phyloP scores from a whole-genome alignment of 345 rosid species.

The Bretschneidera sinensis region DNA sequence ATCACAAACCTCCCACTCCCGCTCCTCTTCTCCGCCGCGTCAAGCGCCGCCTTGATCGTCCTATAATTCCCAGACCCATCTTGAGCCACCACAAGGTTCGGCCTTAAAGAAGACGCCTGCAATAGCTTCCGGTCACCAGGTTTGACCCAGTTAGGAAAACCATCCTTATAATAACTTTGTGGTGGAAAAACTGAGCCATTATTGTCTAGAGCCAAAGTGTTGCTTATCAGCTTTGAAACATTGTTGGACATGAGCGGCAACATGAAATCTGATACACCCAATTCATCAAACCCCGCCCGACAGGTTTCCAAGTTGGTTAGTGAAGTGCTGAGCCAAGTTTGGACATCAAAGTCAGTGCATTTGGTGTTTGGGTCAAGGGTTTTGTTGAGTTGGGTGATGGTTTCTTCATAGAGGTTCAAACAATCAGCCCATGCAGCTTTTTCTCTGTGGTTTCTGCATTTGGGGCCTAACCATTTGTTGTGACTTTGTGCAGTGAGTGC shows the following conservation, averaged over 20 bases:
- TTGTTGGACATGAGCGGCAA: conserved; percentile 60
- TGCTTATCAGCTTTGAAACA: conserved; percentile 58
- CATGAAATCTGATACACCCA: conserved; percentile 44
- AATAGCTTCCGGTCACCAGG: conserved; percentile 60
- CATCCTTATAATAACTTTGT: conserved; percentile 25
- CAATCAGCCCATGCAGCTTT: conserved; percentile 88
- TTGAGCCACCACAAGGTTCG: conserved; percentile 68
- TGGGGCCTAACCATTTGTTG: conserved; percentile 43
- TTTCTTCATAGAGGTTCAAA: conserved; percentile 47
- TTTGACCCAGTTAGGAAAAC: conserved; percentile 67
- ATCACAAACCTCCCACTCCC: conserved; percentile 66
- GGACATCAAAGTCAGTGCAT: conserved; percentile 58
- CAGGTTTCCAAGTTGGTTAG: conserved; percentile 76
- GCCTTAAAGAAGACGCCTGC: conserved; percentile 28
- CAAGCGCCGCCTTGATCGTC: conserved; percentile 59
- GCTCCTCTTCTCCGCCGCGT: conserved; percentile 50
- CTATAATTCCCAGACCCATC: conserved; percentile 59
- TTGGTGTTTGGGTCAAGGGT: conserved; percentile 41
- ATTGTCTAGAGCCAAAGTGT: conserved; percentile 57
- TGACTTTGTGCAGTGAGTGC: conserved; percentile 47
- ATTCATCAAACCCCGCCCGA: conserved; percentile 53
- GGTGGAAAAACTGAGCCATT: conserved; percentile 20
- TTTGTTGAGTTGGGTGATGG: conserved; percentile 50
- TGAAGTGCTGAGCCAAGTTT: conserved; percentile 87
- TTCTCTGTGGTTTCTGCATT: conserved; percentile 50